Percentiles rank a stretch among this genome's conserved stretches.
Evolutionary conservation across 495 filamentous ascomycete species (phyloP).

Genomic region (Aspergillus haitiensis): DNA sequence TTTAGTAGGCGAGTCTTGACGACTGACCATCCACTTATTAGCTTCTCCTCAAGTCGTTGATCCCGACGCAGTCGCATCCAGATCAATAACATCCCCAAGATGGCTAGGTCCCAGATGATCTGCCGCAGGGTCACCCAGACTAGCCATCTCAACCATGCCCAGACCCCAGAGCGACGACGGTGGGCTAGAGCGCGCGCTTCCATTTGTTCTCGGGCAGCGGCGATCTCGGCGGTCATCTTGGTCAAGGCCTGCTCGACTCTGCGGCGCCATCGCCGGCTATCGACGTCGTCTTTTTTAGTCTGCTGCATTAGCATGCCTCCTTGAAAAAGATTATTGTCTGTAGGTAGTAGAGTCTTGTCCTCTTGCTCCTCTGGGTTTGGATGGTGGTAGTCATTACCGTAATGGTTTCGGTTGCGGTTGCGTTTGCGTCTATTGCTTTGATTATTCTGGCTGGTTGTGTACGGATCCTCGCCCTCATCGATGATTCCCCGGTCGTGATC

Average conservation of each 20-base stretch:
- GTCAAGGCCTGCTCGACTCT: conserved; percentile 85
- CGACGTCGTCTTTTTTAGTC: conserved; percentile 22
- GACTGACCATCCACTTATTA: conserved; percentile 62
- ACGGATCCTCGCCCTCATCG: conserved; percentile 12
- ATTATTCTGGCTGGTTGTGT: conserved; percentile 18
- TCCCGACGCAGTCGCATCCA: conserved; percentile 82
- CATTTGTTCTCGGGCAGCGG: conserved; percentile 90
- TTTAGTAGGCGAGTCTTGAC: conserved; percentile 59
- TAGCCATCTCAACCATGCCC: conserved; percentile 72
- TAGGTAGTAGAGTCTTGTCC: conserved; percentile 23
- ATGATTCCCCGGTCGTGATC: conserved; percentile 1
- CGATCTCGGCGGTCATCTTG: conserved; percentile 87
- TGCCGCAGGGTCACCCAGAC: conserved; percentile 72
- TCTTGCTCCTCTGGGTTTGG: conserved; percentile 21
- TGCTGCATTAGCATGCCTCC: conserved; percentile 20
- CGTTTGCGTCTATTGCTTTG: conserved; percentile 20
- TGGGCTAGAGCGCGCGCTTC: conserved; percentile 53
- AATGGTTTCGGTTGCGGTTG: conserved; percentile 15
- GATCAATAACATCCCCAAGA: conserved; percentile 69
- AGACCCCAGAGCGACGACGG: conserved; percentile 53
- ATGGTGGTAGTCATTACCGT: conserved; percentile 16
- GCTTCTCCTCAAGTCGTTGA: conserved; percentile 71
- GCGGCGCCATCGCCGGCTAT: conserved; percentile 65
- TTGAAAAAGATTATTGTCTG: background rate
- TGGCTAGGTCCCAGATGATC: conserved; percentile 64